Conservation (phyloP, 179 eudicot genomes). For the Camellia oleifera region DNA sequence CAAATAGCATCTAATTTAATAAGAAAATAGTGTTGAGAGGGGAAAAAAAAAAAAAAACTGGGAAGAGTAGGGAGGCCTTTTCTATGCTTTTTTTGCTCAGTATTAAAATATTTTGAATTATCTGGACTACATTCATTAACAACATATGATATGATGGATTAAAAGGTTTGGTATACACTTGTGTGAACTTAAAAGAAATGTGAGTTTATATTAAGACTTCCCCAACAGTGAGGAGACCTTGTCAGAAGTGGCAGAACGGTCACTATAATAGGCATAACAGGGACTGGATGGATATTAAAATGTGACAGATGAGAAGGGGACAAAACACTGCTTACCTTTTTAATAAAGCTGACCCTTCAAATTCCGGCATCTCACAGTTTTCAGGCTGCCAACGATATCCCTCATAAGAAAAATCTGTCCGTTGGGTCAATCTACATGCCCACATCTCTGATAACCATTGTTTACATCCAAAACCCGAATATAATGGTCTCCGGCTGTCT, state of each 20-base stretch:
- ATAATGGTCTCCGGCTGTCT: constrained; percentile 61
- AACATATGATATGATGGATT: constrained; percentile 1
- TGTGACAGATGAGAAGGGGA: not conserved
- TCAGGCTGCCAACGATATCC: constrained; percentile 77
- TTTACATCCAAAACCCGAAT: constrained; percentile 83
- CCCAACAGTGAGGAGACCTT: not conserved
- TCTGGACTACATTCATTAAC: not conserved
- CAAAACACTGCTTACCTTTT: constrained; percentile 38
- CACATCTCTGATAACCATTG: constrained; percentile 91
- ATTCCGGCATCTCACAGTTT: constrained; percentile 76
- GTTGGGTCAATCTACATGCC: constrained; percentile 81
- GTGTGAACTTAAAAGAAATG: not conserved
- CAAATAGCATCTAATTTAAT: too few relatives aligned
- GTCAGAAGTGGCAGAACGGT: not conserved
- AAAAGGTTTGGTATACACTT: not conserved
- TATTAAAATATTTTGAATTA: not conserved
- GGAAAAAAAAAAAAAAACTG: too few relatives aligned
- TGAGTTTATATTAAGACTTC: not conserved
- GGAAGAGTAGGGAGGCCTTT: too few relatives aligned
- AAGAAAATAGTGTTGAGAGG: too few relatives aligned
- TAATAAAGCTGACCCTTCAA: constrained; percentile 50
- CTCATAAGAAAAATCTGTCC: constrained; percentile 85
- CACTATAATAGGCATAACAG: not conserved
- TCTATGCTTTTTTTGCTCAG: too few relatives aligned
- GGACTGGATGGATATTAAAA: not conserved